A percentile compares a stretch with the other conserved stretches of the same genome.
Conservation (phyloP, 2,329 filamentous ascomycete species). For the Xylaria sp. region DNA sequence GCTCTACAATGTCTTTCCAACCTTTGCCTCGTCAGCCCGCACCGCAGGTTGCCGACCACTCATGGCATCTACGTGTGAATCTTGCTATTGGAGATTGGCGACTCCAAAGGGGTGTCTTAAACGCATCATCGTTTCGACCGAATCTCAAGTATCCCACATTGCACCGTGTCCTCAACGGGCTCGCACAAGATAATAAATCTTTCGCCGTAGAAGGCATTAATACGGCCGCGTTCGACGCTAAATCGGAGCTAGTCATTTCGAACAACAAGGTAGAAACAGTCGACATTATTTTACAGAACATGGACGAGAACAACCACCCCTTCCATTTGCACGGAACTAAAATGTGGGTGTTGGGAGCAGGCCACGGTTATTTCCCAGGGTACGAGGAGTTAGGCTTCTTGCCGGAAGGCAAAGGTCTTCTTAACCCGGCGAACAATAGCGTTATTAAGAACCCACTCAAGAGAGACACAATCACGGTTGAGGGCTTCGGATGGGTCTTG, state of each 20-base stretch:
- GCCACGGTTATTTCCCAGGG: constrained; percentile 66
- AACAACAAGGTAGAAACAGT: constrained; percentile 56
- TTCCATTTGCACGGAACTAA: constrained; percentile 70
- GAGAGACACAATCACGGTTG: constrained; percentile 52
- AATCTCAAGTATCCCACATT: constrained; percentile 55
- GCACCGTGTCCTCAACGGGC: constrained; percentile 54
- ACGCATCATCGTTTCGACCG: constrained; percentile 59
- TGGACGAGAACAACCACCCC: constrained; percentile 65
- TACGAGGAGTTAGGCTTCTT: constrained; percentile 46
- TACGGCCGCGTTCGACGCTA: constrained; percentile 51
- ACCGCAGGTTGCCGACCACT: constrained; percentile 55
- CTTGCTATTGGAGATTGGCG: constrained; percentile 65
- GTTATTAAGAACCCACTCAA: constrained; percentile 49
- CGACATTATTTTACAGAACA: constrained; percentile 66
- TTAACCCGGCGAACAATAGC: constrained; percentile 44
- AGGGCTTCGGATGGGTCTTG: constrained; percentile 57
- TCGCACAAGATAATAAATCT: constrained; percentile 49
- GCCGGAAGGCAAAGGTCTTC: constrained; percentile 41
- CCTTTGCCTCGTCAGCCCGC: constrained; percentile 51
- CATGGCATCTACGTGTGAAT: constrained; percentile 61
- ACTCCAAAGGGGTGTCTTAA: constrained; percentile 64
- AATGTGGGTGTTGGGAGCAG: constrained; percentile 61
- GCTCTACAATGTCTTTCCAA: constrained; percentile 48
- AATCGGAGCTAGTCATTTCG: constrained; percentile 59
- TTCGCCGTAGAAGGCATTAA: constrained; percentile 58